These are phyloP conservation scores for Albifimbria verrucaria DNA, from an alignment of 2,329 filamentous ascomycete genomes.

Conservation along the genomic window DNA sequence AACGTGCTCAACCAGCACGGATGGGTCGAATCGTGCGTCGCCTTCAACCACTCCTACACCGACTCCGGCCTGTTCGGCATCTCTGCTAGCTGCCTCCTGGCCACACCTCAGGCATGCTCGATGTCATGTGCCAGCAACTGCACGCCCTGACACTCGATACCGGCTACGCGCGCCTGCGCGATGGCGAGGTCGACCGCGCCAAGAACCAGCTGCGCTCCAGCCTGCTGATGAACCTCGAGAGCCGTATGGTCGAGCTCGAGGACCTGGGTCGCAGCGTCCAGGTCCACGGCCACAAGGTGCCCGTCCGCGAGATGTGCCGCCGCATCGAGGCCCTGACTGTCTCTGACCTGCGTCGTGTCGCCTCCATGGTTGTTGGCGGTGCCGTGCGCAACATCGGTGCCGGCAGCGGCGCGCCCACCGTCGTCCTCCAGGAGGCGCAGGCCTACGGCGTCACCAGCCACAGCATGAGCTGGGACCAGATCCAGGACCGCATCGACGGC, in stretches of 20 bases:
- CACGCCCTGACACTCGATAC: slow-evolving; percentile 71
- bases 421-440: slow-evolving; percentile 90
- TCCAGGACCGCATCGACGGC: slow-evolving; percentile 78
- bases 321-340: slow-evolving; percentile 82
- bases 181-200: slow-evolving; percentile 79
- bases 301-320: slow-evolving; percentile 88
- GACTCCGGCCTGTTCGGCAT: slow-evolving; percentile 96
- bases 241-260: slow-evolving; percentile 94
- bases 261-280: slow-evolving; percentile 93
- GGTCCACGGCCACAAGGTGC: slow-evolving; percentile 90
- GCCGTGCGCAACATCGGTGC: slow-evolving; percentile 68
- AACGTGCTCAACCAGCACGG: slow-evolving; percentile 97
- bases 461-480: slow-evolving; percentile 78
- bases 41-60: slow-evolving; percentile 97
- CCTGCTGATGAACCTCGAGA: slow-evolving; percentile 96
- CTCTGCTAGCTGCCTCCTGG: slow-evolving; percentile 79
- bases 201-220: slow-evolving; percentile 94
- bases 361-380: slow-evolving; percentile 73
- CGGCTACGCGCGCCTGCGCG: slow-evolving; percentile 69
- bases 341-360: slow-evolving; percentile 77
- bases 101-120: slow-evolving; percentile 78
- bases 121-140: slow-evolving; percentile 92
- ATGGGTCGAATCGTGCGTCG: slow-evolving; percentile 93
- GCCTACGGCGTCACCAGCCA: slow-evolving; percentile 65
- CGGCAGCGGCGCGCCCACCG: slow-evolving; percentile 86